Evolutionary conservation across 1,139 yeast species (phyloP).

Genomic region (Hyphopichia khmerensis): DNA sequence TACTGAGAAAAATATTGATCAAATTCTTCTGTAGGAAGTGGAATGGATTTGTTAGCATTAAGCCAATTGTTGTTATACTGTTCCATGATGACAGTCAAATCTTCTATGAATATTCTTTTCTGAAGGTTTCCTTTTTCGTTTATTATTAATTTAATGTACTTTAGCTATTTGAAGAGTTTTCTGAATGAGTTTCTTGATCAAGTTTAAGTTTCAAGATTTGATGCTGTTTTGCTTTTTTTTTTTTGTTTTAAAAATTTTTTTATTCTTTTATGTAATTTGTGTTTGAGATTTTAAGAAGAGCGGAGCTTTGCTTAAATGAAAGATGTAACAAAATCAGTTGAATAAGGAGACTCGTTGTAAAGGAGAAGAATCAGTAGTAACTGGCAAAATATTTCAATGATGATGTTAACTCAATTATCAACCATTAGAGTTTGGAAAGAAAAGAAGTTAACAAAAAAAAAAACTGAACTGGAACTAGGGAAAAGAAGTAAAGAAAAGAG

Average conservation of each 20-base stretch:
- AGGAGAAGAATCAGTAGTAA: not conserved
- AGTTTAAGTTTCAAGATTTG: not conserved
- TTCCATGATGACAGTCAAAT: too few relatives aligned
- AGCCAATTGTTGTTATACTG: not conserved
- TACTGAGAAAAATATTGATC: conserved; percentile 35
- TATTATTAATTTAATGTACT: too few relatives aligned
- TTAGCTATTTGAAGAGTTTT: too few relatives aligned
- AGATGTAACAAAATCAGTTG: not conserved
- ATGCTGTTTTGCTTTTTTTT: too few relatives aligned
- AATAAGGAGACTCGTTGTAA: not conserved
- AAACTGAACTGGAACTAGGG: too few relatives aligned
- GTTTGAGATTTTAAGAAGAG: not conserved
- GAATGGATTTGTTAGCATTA: conserved; percentile 12
- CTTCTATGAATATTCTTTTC: too few relatives aligned
- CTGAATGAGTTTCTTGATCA: too few relatives aligned
- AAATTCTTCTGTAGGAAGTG: conserved; percentile 44
- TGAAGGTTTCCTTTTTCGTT: too few relatives aligned
- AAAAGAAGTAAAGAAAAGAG: not conserved
- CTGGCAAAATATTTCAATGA: not conserved
- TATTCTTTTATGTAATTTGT: not conserved
- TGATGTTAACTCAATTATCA: not conserved
- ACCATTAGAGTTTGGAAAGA: not conserved
- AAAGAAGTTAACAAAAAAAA: not conserved
- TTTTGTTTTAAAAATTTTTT: too few relatives aligned
- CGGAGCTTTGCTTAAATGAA: not conserved